These are phyloP conservation scores for Dillenia suffruticosa DNA, from an alignment of 164 flowering plant species.

Conservation along the genomic window DNA sequence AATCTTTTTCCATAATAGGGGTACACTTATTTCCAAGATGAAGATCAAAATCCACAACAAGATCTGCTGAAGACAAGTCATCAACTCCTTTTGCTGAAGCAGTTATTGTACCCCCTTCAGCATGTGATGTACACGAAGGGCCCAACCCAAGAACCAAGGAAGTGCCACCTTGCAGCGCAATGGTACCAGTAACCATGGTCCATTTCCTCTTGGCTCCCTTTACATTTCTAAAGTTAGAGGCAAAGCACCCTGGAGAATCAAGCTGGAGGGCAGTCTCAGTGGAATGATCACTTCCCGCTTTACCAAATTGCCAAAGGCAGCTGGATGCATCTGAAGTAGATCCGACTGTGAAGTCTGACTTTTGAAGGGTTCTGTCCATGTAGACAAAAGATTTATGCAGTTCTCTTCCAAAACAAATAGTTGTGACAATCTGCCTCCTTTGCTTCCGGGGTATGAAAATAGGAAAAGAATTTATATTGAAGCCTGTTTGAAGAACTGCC, in stretches of 20 bases:
- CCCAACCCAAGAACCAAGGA: conserved; percentile 64
- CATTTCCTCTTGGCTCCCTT: conserved; percentile 78
- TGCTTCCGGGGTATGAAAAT: conserved; percentile 41
- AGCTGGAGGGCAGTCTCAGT: conserved; percentile 61
- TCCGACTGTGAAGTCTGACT: conserved; percentile 38
- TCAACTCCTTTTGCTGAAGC: conserved; percentile 85
- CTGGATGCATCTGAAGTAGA: conserved; percentile 48
- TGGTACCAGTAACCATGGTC: conserved; percentile 40
- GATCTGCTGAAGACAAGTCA: conserved; percentile 79
- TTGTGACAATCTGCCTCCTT: conserved; percentile 40
- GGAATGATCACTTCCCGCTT: conserved; percentile 26
- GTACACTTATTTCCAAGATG: conserved; percentile 67
- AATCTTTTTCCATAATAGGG: conserved; percentile 25
- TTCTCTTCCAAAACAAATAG: conserved; percentile 21
- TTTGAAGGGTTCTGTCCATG: conserved; percentile 53
- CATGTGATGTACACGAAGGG: conserved; percentile 78
- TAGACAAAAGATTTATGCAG: conserved; percentile 1
- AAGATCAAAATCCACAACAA: conserved; percentile 69
- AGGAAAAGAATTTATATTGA: conserved; percentile 34
- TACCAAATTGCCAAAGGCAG: conserved; percentile 28
- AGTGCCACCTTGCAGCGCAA: conserved; percentile 39
- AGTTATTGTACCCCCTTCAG: conserved; percentile 84
- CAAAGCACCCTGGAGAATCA: conserved; percentile 42
- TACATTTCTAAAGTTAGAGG: conserved; percentile 21
- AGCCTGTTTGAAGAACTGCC: conserved; percentile 35